Conservation (phyloP, 441 rosid genomes). For the Omphalea diandra region DNA sequence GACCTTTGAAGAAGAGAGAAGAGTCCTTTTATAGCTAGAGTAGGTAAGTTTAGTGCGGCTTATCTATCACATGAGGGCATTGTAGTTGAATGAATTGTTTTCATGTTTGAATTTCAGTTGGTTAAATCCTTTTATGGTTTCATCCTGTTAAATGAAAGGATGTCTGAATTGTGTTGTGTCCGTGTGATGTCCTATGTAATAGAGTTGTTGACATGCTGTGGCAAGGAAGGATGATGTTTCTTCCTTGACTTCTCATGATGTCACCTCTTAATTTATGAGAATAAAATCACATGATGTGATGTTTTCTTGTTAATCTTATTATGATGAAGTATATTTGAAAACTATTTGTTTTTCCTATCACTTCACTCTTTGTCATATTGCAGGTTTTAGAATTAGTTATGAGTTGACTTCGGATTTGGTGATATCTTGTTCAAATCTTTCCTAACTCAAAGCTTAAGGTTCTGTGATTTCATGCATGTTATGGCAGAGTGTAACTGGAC, state of each 20-base stretch:
- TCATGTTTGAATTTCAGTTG: not conserved
- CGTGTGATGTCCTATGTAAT: too few relatives aligned
- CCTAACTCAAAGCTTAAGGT: too few relatives aligned
- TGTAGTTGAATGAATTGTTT: not conserved
- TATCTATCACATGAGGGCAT: not conserved
- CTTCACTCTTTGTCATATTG: too few relatives aligned
- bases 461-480: too few relatives aligned
- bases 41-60: too few relatives aligned
- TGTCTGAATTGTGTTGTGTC: not conserved
- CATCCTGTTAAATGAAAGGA: not conserved
- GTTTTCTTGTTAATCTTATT: not conserved
- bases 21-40: not conserved
- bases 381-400: too few relatives aligned
- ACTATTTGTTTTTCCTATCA: too few relatives aligned
- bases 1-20: not conserved
- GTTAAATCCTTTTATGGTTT: not conserved
- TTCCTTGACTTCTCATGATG: not conserved
- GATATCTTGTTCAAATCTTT: too few relatives aligned
- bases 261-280: not conserved
- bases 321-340: too few relatives aligned
- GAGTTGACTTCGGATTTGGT: too few relatives aligned
- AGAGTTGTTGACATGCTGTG: too few relatives aligned
- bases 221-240: not conserved
- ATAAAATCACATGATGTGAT: not conserved
- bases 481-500: too few relatives aligned